phyloP scores from a whole-genome alignment of 1,284 basidiomycete species.

The Austropuccinia psidii region DNA sequence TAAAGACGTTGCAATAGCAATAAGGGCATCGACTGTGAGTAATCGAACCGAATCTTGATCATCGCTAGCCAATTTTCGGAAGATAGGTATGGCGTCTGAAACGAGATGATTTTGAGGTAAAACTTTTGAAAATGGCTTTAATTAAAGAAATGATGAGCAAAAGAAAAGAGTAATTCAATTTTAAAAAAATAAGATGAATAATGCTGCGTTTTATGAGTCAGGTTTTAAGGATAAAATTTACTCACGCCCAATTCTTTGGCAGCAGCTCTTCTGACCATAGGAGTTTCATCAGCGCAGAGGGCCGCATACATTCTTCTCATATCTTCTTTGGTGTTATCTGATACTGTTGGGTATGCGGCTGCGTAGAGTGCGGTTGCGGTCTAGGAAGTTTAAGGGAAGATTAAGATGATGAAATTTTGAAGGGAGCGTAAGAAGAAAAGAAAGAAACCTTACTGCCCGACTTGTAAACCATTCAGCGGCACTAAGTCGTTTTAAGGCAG shows the following conservation, averaged over 20 bases:
- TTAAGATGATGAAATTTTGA: neutral
- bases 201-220: neutral
- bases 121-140: constrained; percentile 46
- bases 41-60: constrained; percentile 98
- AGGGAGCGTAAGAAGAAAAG: neutral
- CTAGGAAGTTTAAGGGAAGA: constrained; percentile 55
- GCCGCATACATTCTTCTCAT: constrained; percentile 75
- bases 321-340: constrained; percentile 71
- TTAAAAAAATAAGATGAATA: neutral
- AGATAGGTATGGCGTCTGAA: constrained; percentile 81
- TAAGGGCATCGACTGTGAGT: constrained; percentile 90
- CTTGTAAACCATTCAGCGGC: constrained; percentile 99
- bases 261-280: constrained; percentile 95
- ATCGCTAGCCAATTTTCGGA: constrained; percentile 86
- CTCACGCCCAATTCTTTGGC: constrained; percentile 90
- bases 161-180: neutral
- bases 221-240: constrained; percentile 41
- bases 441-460: constrained; percentile 11
- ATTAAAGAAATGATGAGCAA: no score
- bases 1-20: constrained; percentile 79
- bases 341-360: constrained; percentile 77
- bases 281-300: constrained; percentile 88
- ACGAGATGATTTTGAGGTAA: constrained; percentile 52
- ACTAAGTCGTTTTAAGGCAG: constrained; percentile 78
- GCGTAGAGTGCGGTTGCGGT: constrained; percentile 91